These are phyloP conservation scores for Powellomyces hirtus DNA, from an alignment of 192 early-diverging fungal species.

Conservation along the genomic window DNA sequence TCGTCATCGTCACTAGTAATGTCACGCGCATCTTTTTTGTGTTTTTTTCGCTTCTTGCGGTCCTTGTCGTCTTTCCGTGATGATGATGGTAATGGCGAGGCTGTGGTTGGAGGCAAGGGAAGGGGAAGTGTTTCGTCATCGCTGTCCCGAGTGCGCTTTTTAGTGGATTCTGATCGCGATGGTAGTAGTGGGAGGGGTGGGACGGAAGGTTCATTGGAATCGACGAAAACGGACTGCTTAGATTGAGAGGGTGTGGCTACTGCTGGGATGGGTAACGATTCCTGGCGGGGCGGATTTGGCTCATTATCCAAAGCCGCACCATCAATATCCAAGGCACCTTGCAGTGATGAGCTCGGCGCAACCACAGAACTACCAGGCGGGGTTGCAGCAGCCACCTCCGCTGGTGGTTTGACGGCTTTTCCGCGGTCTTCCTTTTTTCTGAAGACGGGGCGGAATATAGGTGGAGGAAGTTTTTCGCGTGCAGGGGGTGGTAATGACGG, in stretches of 20 bases:
- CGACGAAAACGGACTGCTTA: neutral
- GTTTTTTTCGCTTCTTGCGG: neutral
- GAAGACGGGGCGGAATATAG: conserved; percentile 36
- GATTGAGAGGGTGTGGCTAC: neutral
- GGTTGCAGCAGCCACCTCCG: neutral
- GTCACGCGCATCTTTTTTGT: neutral
- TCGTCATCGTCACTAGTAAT: neutral
- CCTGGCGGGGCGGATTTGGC: neutral
- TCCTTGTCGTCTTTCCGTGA: neutral
- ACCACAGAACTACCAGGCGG: neutral
- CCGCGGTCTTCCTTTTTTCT: conserved; percentile 21
- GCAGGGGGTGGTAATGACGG: neutral
- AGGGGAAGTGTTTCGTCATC: neutral
- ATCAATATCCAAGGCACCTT: neutral
- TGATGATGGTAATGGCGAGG: neutral
- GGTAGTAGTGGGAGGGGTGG: neutral
- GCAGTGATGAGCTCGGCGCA: neutral
- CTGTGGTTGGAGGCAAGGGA: neutral
- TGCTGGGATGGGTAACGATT: neutral
- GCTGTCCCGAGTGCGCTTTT: neutral
- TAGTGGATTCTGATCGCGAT: neutral
- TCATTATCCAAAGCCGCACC: neutral
- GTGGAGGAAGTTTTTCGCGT: conserved; percentile 17
- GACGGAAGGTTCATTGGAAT: no score
- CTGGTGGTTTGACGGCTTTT: conserved; percentile 7